A percentile compares a stretch with the other conserved stretches of the same genome.
phyloP scores from a whole-genome alignment of 257 asterid genomes.

The Linderniella brevidens region DNA sequence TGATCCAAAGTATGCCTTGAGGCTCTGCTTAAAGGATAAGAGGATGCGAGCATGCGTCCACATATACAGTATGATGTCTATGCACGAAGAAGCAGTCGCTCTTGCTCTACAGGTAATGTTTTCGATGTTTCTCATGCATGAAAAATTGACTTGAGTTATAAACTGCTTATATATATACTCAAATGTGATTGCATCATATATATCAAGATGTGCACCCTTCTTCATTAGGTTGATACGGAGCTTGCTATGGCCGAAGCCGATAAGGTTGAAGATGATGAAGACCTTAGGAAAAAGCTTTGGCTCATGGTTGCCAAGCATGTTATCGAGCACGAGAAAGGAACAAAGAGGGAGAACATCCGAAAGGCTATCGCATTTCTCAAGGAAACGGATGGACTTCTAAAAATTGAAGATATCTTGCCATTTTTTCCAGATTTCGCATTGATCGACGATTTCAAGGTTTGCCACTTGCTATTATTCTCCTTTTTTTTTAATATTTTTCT shows the following conservation, averaged over 20 bases:
- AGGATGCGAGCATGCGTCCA: conserved; percentile 98
- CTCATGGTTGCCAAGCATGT: conserved; percentile 98
- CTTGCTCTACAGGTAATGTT: conserved; percentile 74
- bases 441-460: conserved; percentile 93
- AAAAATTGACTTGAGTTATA: too few relatives aligned
- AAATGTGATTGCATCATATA: too few relatives aligned
- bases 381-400: conserved; percentile 92
- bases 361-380: conserved; percentile 97
- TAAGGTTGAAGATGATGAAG: conserved; percentile 97
- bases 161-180: too few relatives aligned
- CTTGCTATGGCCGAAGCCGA: conserved; percentile 99
- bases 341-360: conserved; percentile 93
- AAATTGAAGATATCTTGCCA: conserved; percentile 94
- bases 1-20: conserved; percentile 97
- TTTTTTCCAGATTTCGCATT: conserved; percentile 91
- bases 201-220: conserved; percentile 1
- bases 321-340: conserved; percentile 87
- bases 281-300: conserved; percentile 91
- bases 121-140: neutral
- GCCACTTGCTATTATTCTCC: conserved; percentile 6
- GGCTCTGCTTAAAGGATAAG: conserved; percentile 80
- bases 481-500: too few relatives aligned
- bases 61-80: conserved; percentile 96
- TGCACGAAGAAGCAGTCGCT: conserved; percentile 99
- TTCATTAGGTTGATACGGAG: conserved; percentile 74